Conservation (phyloP, 345 rosid genomes). For the Excoecaria cochinchinensis region DNA sequence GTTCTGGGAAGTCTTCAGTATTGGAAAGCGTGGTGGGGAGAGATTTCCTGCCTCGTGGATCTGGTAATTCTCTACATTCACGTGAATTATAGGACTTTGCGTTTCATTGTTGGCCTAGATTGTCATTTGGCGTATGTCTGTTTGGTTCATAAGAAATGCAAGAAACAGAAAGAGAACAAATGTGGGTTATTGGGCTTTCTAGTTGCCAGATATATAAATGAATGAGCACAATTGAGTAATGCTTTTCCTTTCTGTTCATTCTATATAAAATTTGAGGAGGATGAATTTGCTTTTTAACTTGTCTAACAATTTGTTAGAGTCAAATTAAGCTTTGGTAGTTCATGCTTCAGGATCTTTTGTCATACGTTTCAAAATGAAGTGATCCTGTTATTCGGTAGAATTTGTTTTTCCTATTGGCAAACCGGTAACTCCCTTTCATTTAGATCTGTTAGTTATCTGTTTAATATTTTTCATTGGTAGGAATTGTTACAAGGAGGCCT, state of each 20-base stretch:
- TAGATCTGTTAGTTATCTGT: neutral
- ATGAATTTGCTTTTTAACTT: neutral
- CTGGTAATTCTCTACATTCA: slow-evolving; percentile 48
- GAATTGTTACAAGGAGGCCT: slow-evolving; percentile 96
- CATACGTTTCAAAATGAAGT: slow-evolving; percentile 2
- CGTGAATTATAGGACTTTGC: neutral
- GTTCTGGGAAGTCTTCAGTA: slow-evolving; percentile 98
- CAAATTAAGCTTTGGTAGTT: neutral
- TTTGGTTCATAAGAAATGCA: neutral
- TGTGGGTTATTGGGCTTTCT: slow-evolving; percentile 19
- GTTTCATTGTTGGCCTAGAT: slow-evolving; percentile 5
- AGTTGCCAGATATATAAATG: neutral
- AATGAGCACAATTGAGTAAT: neutral
- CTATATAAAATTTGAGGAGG: neutral
- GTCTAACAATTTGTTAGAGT: neutral
- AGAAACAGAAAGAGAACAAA: neutral
- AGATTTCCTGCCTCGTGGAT: slow-evolving; percentile 99
- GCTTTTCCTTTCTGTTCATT: neutral
- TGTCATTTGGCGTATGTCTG: slow-evolving; percentile 2
- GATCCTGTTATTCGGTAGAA: neutral
- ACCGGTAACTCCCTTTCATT: neutral
- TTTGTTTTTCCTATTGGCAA: neutral
- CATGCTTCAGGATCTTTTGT: slow-evolving; percentile 6
- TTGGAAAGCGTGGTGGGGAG: slow-evolving; percentile 96
- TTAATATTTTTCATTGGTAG: slow-evolving; percentile 31